phyloP scores from a whole-genome alignment of 768 basidiomycete species.

The Hygrocybe punicea region DNA sequence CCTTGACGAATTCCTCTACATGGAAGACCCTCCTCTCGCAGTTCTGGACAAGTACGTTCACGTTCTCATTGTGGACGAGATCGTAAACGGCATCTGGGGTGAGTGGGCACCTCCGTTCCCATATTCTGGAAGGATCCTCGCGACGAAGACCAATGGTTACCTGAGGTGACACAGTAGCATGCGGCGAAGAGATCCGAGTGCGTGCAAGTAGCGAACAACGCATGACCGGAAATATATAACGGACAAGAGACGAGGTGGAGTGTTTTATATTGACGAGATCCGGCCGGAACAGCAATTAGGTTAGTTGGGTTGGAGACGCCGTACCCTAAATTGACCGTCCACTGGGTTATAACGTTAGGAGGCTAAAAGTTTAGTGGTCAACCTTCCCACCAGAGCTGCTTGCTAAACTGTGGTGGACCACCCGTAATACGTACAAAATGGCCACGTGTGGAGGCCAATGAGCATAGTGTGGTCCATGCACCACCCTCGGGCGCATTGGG shows the following conservation, averaged over 20 bases:
- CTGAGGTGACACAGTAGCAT: slow-evolving; percentile 9
- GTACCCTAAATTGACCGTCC: too few species aligned
- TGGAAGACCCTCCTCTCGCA: slow-evolving; percentile 75
- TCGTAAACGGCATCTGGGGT: slow-evolving; percentile 69
- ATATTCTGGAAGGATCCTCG: slow-evolving; percentile 76
- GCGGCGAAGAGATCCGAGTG: background rate
- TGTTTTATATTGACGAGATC: slow-evolving; percentile 14
- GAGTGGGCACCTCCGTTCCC: slow-evolving; percentile 84
- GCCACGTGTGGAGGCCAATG: too few species aligned
- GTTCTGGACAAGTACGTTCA: slow-evolving; percentile 69
- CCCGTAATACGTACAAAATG: too few species aligned
- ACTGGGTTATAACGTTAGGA: too few species aligned
- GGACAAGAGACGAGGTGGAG: background rate
- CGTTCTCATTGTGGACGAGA: slow-evolving; percentile 53
- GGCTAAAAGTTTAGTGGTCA: too few species aligned
- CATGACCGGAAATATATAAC: background rate
- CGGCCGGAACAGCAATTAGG: slow-evolving; percentile 1
- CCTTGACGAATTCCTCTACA: slow-evolving; percentile 61
- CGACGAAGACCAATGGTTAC: slow-evolving; percentile 43
- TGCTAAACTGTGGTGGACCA: too few species aligned
- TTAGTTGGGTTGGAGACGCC: too few species aligned
- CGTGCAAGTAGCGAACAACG: background rate
- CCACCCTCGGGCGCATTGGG: too few species aligned
- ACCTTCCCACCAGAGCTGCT: too few species aligned
- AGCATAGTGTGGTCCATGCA: too few species aligned